Base-by-base conservation (phyloP, 1,139 yeast genomes). In the Kodamaea sp. region DNA sequence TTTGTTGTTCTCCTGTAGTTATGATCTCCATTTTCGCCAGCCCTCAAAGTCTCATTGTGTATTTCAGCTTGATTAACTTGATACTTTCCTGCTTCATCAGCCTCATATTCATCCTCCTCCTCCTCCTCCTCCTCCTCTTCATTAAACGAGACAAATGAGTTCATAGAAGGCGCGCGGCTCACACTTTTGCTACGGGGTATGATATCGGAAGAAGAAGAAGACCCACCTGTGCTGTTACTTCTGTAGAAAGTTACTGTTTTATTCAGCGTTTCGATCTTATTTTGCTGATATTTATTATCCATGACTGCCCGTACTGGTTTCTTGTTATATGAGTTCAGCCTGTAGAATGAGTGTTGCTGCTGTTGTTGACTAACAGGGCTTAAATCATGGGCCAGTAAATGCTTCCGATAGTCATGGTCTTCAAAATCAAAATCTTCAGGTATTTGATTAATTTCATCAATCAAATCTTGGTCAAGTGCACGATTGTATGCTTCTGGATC, bases 341-440 rank as follows among this genome's bases (percentile, higher is more conserved):
- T 45, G 38, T 50, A 43, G 45, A 58, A 57, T 29, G 35, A 46
- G 34, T 32, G 33, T 37, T 11, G 22, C 15, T 24, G 24, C 27
- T 2, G 36, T 24, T 3, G 26, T 26, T 22, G 27, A n/a, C 8
- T 6, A 15, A 10, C n/a, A 6, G 34, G 27, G 23, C 26, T 9
- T 8, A 11, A 20, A 22, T 11, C 31, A 10, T 23, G n/a, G 35
- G 36, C 12, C 29, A 24, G 20, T 4, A 15, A 15, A 15, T 15
- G 20, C 4, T 15, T 15, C 20, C 20, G 53, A 31, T 54, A 53
- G 15, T 58, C 58, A 15, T 60, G 57, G 8, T 65, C 68, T 8
- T 70, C 73, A 49, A 76, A 78, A 37, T 78, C 80, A 49, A 60
- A 79, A 48, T 79, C 85, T 51, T 77, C 84, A 0, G 85, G 84